Conservation (phyloP, 2,329 filamentous ascomycete species). For the Colletotrichum kahawae region DNA sequence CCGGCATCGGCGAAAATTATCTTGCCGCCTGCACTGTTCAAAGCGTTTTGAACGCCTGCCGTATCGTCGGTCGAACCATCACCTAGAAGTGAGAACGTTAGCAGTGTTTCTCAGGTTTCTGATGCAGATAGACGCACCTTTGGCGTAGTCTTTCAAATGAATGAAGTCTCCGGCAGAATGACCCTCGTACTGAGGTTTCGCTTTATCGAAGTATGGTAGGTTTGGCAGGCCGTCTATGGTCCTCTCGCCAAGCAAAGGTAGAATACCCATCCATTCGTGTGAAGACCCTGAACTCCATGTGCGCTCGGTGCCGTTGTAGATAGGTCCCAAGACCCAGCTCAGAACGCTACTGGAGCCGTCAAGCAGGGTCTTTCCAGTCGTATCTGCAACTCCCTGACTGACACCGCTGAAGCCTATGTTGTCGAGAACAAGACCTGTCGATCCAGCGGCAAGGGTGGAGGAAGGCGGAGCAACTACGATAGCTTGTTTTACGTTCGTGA, state of each 20-base stretch:
- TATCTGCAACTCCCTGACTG: not conserved
- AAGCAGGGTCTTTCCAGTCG: not conserved
- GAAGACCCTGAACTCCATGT: not conserved
- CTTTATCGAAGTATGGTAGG: constrained; percentile 46
- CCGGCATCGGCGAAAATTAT: not conserved
- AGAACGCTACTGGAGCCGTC: not conserved
- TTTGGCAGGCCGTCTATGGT: not conserved
- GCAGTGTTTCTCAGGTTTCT: fast-evolving
- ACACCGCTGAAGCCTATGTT: not conserved
- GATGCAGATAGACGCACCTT: not conserved
- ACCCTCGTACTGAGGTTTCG: constrained; percentile 59
- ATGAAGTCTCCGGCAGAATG: constrained; percentile 17
- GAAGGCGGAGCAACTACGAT: not conserved
- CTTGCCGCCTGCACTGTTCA: not conserved
- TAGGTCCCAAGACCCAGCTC: not conserved
- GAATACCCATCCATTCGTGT: not conserved
- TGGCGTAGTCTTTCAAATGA: not conserved
- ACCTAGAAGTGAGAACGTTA: not conserved
- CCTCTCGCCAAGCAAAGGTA: not conserved
- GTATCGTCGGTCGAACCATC: not conserved
- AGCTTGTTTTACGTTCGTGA: not conserved
- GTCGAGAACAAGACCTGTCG: not conserved
- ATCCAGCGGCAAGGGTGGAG: not conserved
- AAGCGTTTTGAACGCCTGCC: not conserved
- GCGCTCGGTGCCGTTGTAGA: not conserved